A percentile compares a stretch with the other conserved stretches of the same genome.
These are phyloP conservation scores for Pythium aristosporum DNA, from an alignment of 352 stramenopile species.

Conservation along the genomic window DNA sequence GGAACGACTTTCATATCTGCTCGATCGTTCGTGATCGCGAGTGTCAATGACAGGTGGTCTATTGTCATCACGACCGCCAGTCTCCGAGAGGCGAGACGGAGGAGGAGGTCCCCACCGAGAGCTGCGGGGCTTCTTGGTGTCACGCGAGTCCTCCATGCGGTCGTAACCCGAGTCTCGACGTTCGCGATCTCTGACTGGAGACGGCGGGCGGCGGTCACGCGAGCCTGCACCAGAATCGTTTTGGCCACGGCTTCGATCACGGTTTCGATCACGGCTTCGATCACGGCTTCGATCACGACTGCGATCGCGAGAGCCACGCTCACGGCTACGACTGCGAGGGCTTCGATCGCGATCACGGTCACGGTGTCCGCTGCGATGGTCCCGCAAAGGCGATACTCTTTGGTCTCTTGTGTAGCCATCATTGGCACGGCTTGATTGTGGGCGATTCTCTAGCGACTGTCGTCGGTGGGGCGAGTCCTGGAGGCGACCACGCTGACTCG, in stretches of 20 bases:
- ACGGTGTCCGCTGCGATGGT: conserved; percentile 1
- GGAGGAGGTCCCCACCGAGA: conserved; percentile 59
- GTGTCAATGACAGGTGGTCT: conserved; percentile 56
- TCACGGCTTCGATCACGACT: conserved; percentile 13
- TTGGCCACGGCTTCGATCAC: conserved; percentile 22
- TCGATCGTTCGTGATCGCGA: conserved; percentile 24
- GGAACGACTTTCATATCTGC: conserved; percentile 26
- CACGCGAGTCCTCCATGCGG: conserved; percentile 37
- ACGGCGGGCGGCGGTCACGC: conserved; percentile 22
- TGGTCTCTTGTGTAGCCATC: conserved; percentile 14
- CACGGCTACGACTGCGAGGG: neutral
- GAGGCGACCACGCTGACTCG: neutral
- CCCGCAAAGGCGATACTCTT: neutral
- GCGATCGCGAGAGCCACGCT: neutral
- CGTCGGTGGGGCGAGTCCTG: neutral
- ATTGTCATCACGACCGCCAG: conserved; percentile 26
- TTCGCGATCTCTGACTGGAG: conserved; percentile 23
- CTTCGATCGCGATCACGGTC: conserved; percentile 9
- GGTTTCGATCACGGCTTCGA: neutral
- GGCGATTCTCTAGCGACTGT: conserved; percentile 9
- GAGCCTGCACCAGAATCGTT: conserved; percentile 28
- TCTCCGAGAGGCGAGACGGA: conserved; percentile 23
- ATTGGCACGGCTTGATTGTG: neutral
- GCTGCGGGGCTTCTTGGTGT: conserved; percentile 57
- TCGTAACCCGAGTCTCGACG: conserved; percentile 31